phyloP scores from a whole-genome alignment of 129 eudicot species.

The Silybum marianum region DNA sequence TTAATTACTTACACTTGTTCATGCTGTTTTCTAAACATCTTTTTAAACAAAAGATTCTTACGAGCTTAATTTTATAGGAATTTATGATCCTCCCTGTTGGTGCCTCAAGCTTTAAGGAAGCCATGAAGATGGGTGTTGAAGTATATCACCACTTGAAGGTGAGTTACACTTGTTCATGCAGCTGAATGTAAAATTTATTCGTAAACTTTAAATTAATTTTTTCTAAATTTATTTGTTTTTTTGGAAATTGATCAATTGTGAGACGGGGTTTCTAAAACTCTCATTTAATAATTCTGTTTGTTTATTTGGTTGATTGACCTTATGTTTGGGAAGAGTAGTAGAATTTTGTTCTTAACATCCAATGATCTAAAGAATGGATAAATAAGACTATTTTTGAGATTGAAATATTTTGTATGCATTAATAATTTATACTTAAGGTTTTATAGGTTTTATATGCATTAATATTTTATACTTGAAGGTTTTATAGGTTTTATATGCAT shows the following conservation, averaged over 20 bases:
- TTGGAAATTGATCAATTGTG: not conserved
- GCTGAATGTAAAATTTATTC: not conserved
- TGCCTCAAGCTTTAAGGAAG: constrained; percentile 90
- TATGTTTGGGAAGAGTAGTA: not conserved
- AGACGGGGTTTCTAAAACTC: not conserved
- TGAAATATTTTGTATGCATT: not conserved
- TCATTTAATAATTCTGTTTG: no score
- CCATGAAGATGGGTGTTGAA: constrained; percentile 99
- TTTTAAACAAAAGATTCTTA: constrained; percentile 18
- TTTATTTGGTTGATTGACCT: not conserved
- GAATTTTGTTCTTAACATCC: not conserved
- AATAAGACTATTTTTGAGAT: not conserved
- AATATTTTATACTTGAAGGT: not conserved
- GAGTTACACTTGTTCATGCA: not conserved
- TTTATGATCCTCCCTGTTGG: constrained; percentile 97
- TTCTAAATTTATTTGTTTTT: no score
- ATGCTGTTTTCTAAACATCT: not conserved
- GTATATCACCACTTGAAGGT: constrained; percentile 96
- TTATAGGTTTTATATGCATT: not conserved
- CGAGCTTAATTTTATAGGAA: constrained; percentile 48
- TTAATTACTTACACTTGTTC: not conserved
- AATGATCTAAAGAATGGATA: not conserved
- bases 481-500: no score
- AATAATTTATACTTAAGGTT: not conserved
- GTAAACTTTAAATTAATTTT: no score